Base-by-base conservation (phyloP, 2,329 filamentous ascomycete genomes). In the Fusarium equiseti region DNA sequence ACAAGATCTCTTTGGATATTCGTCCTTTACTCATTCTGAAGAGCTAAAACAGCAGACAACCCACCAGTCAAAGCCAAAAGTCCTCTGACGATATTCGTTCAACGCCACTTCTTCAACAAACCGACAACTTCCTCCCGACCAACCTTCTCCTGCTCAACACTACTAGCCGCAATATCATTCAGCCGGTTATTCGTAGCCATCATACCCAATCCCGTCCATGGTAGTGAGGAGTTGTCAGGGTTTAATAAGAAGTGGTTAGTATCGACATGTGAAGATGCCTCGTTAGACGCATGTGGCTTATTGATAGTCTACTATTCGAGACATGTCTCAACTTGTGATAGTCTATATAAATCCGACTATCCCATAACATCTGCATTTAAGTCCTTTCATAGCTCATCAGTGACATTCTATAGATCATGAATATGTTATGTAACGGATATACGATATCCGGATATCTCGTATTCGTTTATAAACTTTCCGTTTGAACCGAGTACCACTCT, bases 1-100 rank as follows among this genome's bases (percentile, higher is more conserved):
- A 51, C 20, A 22, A 35, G 9, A 20, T 26, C 8, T 27, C 26
- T 27, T 27, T 27, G 26, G 11, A 26, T 27, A 8, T 12, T 26
- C 6, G 27, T 20, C 8, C 15, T 2, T 48, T 29, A 62, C 35
- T 69, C 54, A 20, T 22, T 55, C 38, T 66, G 50, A n/a, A 69
- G 18, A n/a, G 64, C 68, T 26, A 56, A 62, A 35, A 72, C 38
- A 55, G 56, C 67, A 42, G 67, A 49, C n/a, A 71, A 13, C 1
- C 69, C 69, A 45, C 69, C 69, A 6, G 54, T 24, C 22, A 72
- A 63, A 8, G 69, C 69, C 46, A 72, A 43, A 49, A 59, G 42
- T 9, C 69, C 69, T 16, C 69, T 42, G 1, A 72, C 61, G 12
- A 72, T 70, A 22, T 72, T 72, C 69, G 72, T 72, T 61, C 69